Evolutionary conservation across 345 rosid genomes (phyloP).

Genomic region (Salix suchowensis): DNA sequence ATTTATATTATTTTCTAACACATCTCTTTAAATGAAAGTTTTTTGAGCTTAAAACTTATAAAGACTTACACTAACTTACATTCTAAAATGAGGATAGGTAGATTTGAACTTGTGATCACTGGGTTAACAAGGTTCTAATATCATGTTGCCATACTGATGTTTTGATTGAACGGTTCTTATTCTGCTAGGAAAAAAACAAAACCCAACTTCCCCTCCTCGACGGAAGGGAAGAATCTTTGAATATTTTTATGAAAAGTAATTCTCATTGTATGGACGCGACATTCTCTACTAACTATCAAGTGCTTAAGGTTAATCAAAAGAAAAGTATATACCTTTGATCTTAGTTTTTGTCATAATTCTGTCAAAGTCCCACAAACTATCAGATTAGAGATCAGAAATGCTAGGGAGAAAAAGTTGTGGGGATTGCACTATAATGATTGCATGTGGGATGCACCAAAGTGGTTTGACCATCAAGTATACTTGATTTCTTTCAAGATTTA

Average conservation of each 20-base stretch:
- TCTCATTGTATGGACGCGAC: neutral
- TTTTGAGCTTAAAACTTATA: too few species aligned
- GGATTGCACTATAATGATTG: conserved; percentile 22
- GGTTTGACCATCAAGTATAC: conserved; percentile 31
- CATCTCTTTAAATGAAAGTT: rapidly evolving
- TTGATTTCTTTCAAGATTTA: neutral
- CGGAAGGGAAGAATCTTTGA: neutral
- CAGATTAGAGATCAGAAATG: neutral
- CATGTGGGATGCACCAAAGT: conserved; percentile 23
- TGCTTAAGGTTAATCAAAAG: neutral
- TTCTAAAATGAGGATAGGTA: rapidly evolving
- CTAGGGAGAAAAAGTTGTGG: conserved; percentile 7
- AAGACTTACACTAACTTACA: too few species aligned
- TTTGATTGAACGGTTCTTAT: neutral
- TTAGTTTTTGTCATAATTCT: neutral
- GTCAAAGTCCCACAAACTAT: neutral
- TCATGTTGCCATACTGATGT: neutral
- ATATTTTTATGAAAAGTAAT: neutral
- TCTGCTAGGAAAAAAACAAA: conserved; percentile 10
- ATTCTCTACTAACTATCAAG: neutral
- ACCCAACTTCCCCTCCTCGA: conserved; percentile 2
- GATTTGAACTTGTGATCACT: too few species aligned
- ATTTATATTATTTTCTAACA: too few species aligned
- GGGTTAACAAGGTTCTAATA: too few species aligned
- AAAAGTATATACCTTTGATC: neutral